Evolutionary conservation across 1,139 yeast genomes (phyloP).

Genomic region (Arxiozyma bovina): DNA sequence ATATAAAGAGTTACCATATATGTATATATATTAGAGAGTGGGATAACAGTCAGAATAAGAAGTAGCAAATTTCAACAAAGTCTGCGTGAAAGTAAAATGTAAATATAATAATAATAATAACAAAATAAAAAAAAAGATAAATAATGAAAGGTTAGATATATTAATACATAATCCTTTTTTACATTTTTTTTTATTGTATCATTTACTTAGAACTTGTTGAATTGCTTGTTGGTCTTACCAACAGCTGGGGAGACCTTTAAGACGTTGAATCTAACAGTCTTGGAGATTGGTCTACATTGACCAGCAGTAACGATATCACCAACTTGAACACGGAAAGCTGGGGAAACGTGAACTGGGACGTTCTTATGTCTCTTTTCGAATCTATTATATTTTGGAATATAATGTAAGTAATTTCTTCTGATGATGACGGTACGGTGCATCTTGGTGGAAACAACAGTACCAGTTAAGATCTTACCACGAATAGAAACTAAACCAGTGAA

Average conservation of each 20-base stretch:
- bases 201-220: constrained; percentile 76
- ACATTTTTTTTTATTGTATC: background rate
- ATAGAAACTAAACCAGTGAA: constrained; percentile 93
- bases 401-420: constrained; percentile 99
- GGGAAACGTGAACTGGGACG: constrained; percentile 99
- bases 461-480: constrained; percentile 99
- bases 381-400: constrained; percentile 99
- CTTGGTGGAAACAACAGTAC: constrained; percentile 99
- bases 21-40: background rate
- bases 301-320: constrained; percentile 99
- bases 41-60: background rate
- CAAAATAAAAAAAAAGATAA: background rate
- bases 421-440: constrained; percentile 99
- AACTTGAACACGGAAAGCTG: constrained; percentile 99
- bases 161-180: background rate
- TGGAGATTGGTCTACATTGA: constrained; percentile 99
- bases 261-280: constrained; percentile 99
- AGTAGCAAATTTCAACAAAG: background rate
- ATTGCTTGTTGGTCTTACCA: constrained; percentile 85
- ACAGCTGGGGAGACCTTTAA: constrained; percentile 87
- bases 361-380: constrained; percentile 99
- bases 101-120: background rate
- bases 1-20: background rate
- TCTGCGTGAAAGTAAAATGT: background rate
- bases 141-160: background rate